phyloP scores from a whole-genome alignment of 1,284 basidiomycete genomes.

The Cystobasidiaceae sp. region DNA sequence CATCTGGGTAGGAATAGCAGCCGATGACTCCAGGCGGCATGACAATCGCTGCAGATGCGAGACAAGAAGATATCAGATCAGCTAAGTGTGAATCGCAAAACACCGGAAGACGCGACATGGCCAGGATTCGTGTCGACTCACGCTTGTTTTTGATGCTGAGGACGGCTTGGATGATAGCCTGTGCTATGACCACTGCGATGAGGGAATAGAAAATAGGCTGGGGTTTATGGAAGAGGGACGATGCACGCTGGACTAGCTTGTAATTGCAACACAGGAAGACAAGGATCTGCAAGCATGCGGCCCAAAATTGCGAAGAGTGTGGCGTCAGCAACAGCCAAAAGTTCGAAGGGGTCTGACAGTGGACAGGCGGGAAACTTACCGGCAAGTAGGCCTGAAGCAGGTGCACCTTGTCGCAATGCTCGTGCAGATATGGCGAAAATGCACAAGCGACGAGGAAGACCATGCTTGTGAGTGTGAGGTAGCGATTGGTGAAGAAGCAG shows the following conservation, averaged over 20 bases:
- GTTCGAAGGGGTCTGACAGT: background rate
- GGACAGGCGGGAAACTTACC: background rate
- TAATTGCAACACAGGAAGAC: conserved; percentile 30
- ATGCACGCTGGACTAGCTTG: conserved; percentile 28
- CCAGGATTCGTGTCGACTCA: background rate
- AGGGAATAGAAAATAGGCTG: conserved; percentile 18
- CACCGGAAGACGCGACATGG: background rate
- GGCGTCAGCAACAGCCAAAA: background rate
- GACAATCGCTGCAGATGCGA: conserved; percentile 1
- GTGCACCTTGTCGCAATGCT: conserved; percentile 16
- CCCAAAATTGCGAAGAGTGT: background rate
- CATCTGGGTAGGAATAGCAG: conserved; percentile 12
- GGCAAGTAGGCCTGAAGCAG: conserved; percentile 14
- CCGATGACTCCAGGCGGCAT: conserved; percentile 16
- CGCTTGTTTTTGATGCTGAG: conserved; percentile 23
- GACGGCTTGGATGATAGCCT: conserved; percentile 15
- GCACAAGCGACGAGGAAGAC: conserved; percentile 20
- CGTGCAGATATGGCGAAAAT: conserved; percentile 1
- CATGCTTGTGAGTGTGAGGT: conserved; percentile 12
- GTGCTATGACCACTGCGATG: conserved; percentile 3
- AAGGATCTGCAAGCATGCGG: conserved; percentile 19
- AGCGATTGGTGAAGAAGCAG: conserved; percentile 24
- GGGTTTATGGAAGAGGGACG: conserved; percentile 16
- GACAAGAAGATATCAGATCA: background rate
- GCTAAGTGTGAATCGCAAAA: background rate